Evolutionary conservation across 176 grass and related monocot genomes (phyloP), one percentile per base, ranked within the genome.

Genomic region (Otatea glauca): DNA sequence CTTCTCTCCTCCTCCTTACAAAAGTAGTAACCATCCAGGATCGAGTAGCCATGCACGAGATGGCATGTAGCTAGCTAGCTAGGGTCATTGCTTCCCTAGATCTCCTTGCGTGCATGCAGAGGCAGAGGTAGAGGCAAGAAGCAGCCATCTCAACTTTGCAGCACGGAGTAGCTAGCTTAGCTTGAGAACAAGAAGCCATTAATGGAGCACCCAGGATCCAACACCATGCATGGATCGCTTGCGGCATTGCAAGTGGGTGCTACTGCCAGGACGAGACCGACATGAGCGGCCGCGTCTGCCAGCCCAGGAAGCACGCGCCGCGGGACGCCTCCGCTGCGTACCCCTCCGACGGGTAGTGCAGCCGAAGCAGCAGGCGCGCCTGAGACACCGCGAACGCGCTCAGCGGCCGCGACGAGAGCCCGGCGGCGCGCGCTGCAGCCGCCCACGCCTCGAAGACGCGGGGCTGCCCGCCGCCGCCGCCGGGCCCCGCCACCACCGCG

Each of bases 231-330:
- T 7, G 18, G 25, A 66, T 75, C 60, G 27, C 25, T 12, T 54
- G 82, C 4, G 27, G 9, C 34, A 84, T 65, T 42, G 50, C 73
- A 21, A 9, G 2, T 39, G 12, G 12, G 79, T 51, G 32, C 89
- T 92, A 94, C 39, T 95, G 91, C 96, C 96, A 99, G 43, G 96
- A 99, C 75, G 96, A 99, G 45, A 99, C 93, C 49, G 96, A 95
- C 91, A 96, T 92, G 80, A 99, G 89, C 64, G 91, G 74, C 60
- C 92, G 81, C 29, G 63, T 70, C 88, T 94, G 91, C 96, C 96
- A 99, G 7, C 91, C 81, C 42, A 99, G 88, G 74, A 94, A 92
- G 84, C 92, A 90, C n/a, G 83, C 85, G 56, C 92, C 89, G 51
- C 78, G 48, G 12, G 45, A 80, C 75, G 92, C 91, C 76, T 95